phyloP scores from a whole-genome alignment of 1,139 yeast species.

The Eremothecium coryli region DNA sequence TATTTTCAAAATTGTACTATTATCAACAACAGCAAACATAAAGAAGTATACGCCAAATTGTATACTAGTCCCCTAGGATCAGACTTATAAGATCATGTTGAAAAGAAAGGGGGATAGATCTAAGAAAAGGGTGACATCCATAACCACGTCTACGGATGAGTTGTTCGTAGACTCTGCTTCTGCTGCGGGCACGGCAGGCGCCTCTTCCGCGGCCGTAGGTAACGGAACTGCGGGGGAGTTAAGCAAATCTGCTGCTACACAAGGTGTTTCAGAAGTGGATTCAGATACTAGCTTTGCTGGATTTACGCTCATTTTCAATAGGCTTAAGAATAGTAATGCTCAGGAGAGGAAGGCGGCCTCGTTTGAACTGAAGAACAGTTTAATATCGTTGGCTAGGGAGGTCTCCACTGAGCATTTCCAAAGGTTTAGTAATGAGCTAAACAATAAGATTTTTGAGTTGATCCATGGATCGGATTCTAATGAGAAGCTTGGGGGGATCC shows the following conservation, averaged over 20 bases:
- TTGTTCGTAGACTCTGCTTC: constrained; percentile 19
- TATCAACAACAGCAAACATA: too few species aligned
- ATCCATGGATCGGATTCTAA: constrained; percentile 64
- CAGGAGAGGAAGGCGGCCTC: constrained; percentile 55
- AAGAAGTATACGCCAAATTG: too few species aligned
- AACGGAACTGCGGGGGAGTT: constrained; percentile 17
- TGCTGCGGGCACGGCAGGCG: constrained; percentile 18
- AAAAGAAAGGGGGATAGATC: constrained; percentile 14
- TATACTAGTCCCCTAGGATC: too few species aligned
- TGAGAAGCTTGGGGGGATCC: constrained; percentile 80
- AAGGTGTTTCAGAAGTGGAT: constrained; percentile 14
- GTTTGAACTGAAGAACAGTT: constrained; percentile 53
- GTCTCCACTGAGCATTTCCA: constrained; percentile 69
- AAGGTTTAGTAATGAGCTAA: constrained; percentile 74
- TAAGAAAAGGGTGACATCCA: constrained; percentile 20
- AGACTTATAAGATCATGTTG: too few species aligned
- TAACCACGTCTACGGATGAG: constrained; percentile 21
- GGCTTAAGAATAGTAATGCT: constrained; percentile 26
- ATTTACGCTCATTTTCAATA: constrained; percentile 25
- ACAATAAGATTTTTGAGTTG: constrained; percentile 78
- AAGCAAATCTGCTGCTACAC: constrained; percentile 16
- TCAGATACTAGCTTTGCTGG: constrained; percentile 23
- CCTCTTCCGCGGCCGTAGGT: constrained; percentile 13
- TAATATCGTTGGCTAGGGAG: constrained; percentile 66
- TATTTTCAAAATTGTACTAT: too few species aligned